Evolutionary conservation across 2,329 filamentous ascomycete genomes (phyloP).

Genomic region (Diaporthe capsici): DNA sequence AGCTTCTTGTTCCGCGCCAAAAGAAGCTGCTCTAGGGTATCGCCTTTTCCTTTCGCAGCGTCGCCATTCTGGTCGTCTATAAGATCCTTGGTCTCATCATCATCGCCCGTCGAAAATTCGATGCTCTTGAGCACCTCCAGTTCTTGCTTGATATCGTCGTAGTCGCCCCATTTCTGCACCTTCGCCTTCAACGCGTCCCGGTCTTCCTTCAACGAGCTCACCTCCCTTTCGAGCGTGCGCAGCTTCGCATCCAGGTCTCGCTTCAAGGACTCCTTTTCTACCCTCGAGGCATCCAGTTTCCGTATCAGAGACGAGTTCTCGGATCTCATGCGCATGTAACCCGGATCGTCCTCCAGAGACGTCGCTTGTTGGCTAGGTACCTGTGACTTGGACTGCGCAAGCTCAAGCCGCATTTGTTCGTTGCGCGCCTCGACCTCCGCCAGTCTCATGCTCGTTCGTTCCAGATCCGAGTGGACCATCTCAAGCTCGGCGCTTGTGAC

Average conservation of each 20-base stretch:
- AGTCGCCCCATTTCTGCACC: slow-evolving; percentile 91
- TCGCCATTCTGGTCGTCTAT: slow-evolving; percentile 62
- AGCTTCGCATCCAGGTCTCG: slow-evolving; percentile 82
- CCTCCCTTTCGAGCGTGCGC: slow-evolving; percentile 84
- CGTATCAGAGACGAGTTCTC: slow-evolving; percentile 94
- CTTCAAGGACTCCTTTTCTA: slow-evolving; percentile 87
- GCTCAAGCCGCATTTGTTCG: slow-evolving; percentile 89
- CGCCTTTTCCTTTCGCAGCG: slow-evolving; percentile 73
- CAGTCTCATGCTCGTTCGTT: slow-evolving; percentile 87
- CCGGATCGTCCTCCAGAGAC: slow-evolving; percentile 88
- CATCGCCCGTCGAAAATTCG: slow-evolving; percentile 92
- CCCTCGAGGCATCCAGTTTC: slow-evolving; percentile 85
- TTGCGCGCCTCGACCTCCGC: slow-evolving; percentile 95
- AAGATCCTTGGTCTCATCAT: slow-evolving; percentile 69
- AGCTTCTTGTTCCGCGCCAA: slow-evolving; percentile 97
- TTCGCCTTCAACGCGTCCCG: slow-evolving; percentile 84
- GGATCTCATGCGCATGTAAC: slow-evolving; percentile 87
- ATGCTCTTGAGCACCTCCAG: slow-evolving; percentile 98
- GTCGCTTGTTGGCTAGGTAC: slow-evolving; percentile 71
- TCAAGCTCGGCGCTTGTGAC: slow-evolving; percentile 93
- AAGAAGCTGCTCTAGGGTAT: slow-evolving; percentile 91
- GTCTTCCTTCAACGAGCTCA: slow-evolving; percentile 81
- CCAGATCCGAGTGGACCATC: slow-evolving; percentile 91
- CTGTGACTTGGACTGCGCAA: slow-evolving; percentile 89
- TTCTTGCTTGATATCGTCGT: slow-evolving; percentile 96